Conservation (phyloP, 805 yeast species). For the Yarrowia porcina region DNA sequence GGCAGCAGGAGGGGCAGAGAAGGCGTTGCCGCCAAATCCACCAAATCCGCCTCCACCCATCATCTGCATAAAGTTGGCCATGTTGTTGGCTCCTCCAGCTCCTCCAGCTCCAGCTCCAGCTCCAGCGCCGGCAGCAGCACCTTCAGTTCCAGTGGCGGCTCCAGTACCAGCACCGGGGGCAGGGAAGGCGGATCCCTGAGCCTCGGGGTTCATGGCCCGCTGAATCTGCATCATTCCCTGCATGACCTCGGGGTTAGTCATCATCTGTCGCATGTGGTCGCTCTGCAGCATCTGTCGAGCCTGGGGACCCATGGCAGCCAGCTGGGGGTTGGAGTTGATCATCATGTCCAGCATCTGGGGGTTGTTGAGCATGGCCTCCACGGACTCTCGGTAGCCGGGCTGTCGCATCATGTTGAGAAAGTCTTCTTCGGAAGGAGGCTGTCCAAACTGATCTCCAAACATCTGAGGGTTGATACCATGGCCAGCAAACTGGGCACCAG, state of each 20-base stretch:
- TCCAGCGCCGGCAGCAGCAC: conserved; percentile 29
- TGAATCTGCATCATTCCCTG: conserved; percentile 79
- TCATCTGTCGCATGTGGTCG: conserved; percentile 74
- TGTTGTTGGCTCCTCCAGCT: conserved; percentile 1
- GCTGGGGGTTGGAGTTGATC: conserved; percentile 78
- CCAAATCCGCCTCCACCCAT: conserved; percentile 27
- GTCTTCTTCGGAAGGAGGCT: conserved; percentile 72
- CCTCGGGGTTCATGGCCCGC: conserved; percentile 41
- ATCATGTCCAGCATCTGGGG: conserved; percentile 84
- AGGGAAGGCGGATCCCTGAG: conserved; percentile 43
- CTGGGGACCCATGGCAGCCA: conserved; percentile 80
- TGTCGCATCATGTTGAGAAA: conserved; percentile 69
- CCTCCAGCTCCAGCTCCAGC: conserved; percentile 27
- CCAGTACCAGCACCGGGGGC: conserved; percentile 37
- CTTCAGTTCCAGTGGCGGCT: conserved; percentile 28
- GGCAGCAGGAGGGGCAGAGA: conserved; percentile 37
- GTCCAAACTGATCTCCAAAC: conserved; percentile 90
- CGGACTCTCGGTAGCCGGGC: conserved; percentile 76
- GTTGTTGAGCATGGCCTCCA: conserved; percentile 77
- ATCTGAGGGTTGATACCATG: conserved; percentile 80
- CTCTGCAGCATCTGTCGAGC: conserved; percentile 81
- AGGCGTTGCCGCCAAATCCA: conserved; percentile 46
- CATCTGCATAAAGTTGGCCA: conserved; percentile 22
- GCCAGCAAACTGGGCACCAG: conserved; percentile 96
- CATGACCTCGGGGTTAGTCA: conserved; percentile 80